Evolutionary conservation across 306 rosid genomes (phyloP), one percentile per base, ranked within the genome.

Genomic region (Prosopis cineraria): DNA sequence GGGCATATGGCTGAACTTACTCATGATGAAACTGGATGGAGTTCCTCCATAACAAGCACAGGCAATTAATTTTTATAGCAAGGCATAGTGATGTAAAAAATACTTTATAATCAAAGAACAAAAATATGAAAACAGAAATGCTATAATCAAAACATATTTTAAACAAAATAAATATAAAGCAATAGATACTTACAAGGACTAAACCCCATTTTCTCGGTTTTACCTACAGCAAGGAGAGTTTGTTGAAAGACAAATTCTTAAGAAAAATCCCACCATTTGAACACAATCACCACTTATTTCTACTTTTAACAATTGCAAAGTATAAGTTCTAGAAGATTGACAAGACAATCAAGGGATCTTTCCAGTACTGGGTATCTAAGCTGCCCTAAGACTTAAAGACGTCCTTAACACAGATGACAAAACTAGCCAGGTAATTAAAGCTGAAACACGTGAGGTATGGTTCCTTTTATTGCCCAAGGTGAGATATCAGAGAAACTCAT

Each of bases 1-100:
- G 76, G 34, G 11, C 68, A 66, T 22, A n/a, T 16, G 24, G 2
- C 60, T 44, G 19, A 84, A 31, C 43, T 2, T 53, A 37, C 33
- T 55, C 11, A 36, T 64, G 53, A 41, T 43, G 48, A 4, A 62
- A 74, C 70, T 59, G 16, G 59, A 74, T 75, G 31, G n/a, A 12
- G 40, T 20, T 3, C 45, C 11, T 50, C 70, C 70, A 50, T 43
- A 43, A 43, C 16, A 12, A 43, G 16, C 14, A 43, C 11, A 43
- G 3, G 47, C 47, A 43, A 43, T 12, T 17, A 19, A 24, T 34
- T 6, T 27, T 44, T 13, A 68, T 77, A 37, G 27, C 37, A 45
- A 62, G 29, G 20, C 25, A 39, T n/a, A 39, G 59, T 41, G 33
- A 41, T 27, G 64, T 24, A 63, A 63, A 20, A 48, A 31, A 60